phyloP scores from a whole-genome alignment of 2,329 filamentous ascomycete species.

The Davidsoniella eucalypti region DNA sequence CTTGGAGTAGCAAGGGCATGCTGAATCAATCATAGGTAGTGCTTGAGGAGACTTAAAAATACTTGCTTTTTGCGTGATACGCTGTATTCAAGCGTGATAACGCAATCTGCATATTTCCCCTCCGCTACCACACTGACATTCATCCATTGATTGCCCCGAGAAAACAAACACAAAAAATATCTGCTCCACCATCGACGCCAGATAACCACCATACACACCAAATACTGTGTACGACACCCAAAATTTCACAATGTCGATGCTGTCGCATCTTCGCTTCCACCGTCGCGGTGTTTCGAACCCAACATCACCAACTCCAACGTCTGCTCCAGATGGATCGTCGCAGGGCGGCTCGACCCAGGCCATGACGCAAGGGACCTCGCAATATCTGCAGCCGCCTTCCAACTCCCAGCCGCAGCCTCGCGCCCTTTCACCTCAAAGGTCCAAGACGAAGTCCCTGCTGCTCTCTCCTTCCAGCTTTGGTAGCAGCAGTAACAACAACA shows the following conservation, averaged over 20 bases:
- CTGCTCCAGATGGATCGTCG: conserved; percentile 3
- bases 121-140: too few relatives aligned
- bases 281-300: conserved; percentile 40
- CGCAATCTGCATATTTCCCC: too few relatives aligned
- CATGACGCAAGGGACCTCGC: conserved; percentile 2
- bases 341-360: not conserved
- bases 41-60: too few relatives aligned
- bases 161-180: too few relatives aligned
- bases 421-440: conserved; percentile 8
- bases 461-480: conserved; percentile 14
- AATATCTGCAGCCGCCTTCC: conserved; percentile 5
- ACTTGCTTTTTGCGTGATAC: too few relatives aligned
- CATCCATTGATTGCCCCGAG: too few relatives aligned
- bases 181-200: too few relatives aligned
- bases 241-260: conserved; percentile 21
- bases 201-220: too few relatives aligned
- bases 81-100: too few relatives aligned
- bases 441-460: conserved; percentile 11
- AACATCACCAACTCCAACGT: conserved; percentile 31
- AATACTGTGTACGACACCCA: too few relatives aligned
- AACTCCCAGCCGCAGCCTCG: conserved; percentile 1
- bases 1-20: too few relatives aligned
- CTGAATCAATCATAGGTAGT: too few relatives aligned
- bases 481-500: conserved; percentile 9
- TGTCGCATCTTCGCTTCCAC: conserved; percentile 41